Evolutionary conservation across 2,329 filamentous ascomycete genomes (phyloP).

Genomic region (Thelonectria discophora): DNA sequence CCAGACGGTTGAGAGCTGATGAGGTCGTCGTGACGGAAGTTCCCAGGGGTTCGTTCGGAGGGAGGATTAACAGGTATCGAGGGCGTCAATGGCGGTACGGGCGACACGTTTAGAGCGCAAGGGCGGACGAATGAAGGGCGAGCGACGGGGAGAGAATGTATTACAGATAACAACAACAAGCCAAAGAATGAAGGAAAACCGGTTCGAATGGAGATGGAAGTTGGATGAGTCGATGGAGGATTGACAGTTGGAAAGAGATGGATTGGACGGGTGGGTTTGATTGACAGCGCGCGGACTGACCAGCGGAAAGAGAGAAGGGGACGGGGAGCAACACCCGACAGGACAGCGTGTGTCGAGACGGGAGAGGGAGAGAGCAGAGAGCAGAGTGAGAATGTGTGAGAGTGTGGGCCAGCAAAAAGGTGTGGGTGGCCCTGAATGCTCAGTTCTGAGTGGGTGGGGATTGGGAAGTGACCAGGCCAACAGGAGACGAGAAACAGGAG

Average conservation of each 20-base stretch:
- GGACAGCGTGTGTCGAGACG: neutral
- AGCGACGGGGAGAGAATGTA: neutral
- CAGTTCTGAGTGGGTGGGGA: conserved; percentile 22
- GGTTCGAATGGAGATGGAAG: conserved; percentile 14
- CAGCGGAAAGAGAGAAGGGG: neutral
- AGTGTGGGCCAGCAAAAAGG: neutral
- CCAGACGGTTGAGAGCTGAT: conserved; percentile 29
- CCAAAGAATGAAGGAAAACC: conserved; percentile 12
- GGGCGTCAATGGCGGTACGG: conserved; percentile 19
- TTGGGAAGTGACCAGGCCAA: conserved; percentile 27
- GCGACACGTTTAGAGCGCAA: conserved; percentile 5
- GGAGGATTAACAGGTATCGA: conserved; percentile 19
- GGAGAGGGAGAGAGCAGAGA: neutral
- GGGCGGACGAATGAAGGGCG: neutral
- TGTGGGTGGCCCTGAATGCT: conserved; percentile 17
- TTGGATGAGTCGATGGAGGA: conserved; percentile 11
- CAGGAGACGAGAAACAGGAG: conserved; percentile 32
- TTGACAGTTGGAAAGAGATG: conserved; percentile 9
- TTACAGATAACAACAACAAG: conserved; percentile 8
- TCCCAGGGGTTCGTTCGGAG: conserved; percentile 30
- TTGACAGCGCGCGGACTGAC: conserved; percentile 11
- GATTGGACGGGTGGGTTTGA: conserved; percentile 11
- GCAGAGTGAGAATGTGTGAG: conserved; percentile 1
- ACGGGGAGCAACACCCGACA: neutral
- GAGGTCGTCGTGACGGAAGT: conserved; percentile 23